Conservation (phyloP, 345 rosid genomes). For the Balakata baccata region DNA sequence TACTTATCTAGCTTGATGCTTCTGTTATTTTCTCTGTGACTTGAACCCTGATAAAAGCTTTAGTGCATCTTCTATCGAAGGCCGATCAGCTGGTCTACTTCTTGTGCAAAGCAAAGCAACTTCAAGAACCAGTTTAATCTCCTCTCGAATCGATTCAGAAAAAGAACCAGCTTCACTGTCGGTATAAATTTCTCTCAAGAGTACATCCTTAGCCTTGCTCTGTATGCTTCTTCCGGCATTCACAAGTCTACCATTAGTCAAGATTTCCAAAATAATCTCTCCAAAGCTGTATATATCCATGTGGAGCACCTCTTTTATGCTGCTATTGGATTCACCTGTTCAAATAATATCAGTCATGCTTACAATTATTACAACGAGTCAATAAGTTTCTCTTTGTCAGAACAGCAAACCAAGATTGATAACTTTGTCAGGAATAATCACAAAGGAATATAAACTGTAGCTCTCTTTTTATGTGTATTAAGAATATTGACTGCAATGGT, state of each 20-base stretch:
- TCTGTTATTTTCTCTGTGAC: slow-evolving; percentile 29
- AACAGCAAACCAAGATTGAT: background rate
- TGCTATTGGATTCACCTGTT: slow-evolving; percentile 42
- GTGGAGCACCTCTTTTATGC: slow-evolving; percentile 44
- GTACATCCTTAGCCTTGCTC: slow-evolving; percentile 55
- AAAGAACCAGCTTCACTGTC: slow-evolving; percentile 47
- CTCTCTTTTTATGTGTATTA: background rate
- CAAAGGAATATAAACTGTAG: slow-evolving; percentile 9
- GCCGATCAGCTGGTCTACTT: slow-evolving; percentile 50
- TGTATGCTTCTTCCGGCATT: slow-evolving; percentile 43
- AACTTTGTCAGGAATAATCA: background rate
- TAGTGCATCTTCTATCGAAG: slow-evolving; percentile 60
- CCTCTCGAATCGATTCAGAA: slow-evolving; percentile 36
- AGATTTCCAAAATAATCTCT: slow-evolving; percentile 63
- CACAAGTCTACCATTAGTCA: slow-evolving; percentile 58
- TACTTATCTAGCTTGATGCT: background rate
- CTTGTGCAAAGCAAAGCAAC: slow-evolving; percentile 70
- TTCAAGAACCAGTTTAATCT: slow-evolving; percentile 54
- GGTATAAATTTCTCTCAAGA: slow-evolving; percentile 47
- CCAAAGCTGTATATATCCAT: slow-evolving; percentile 69
- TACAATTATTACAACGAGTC: background rate
- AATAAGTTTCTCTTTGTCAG: background rate
- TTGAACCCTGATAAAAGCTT: slow-evolving; percentile 52
- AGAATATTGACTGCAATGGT: background rate
- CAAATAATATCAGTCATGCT: background rate